Base-by-base conservation (phyloP, 345 rosid genomes). In the sweet orange (Citrus sinensis) region DNA sequence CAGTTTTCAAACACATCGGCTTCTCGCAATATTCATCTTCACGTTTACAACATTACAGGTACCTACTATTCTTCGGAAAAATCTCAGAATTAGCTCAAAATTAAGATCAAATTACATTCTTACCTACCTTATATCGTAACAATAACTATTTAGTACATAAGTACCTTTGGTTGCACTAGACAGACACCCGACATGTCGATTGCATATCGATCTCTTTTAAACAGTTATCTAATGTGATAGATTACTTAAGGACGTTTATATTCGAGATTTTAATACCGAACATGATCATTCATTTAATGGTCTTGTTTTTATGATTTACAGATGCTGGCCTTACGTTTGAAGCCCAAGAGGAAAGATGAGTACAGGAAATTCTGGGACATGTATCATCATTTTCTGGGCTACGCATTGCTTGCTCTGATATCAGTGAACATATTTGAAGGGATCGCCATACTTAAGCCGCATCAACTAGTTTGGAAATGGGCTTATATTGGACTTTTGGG, bases 301-400 rank as follows among this genome's bases (percentile, higher is more conserved):
- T 55, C 7, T 5, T 69, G 14, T 4, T 6, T 51, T 16, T 10
- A 5, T 2, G 2, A 22, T 10, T 9, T 68, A 76, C 77, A 90
- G 93, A 71, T 88, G 75, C 22, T 83, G 17, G 91, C 93, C 1
- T 68, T 90, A 39, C 75, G 80, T 0, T 82, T 84, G 13, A 87
- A 39, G 56, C 90, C 93, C 0, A 63, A 17, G 4, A 4, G 1
- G 1, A 66, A 1, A 2, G 90, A 88, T 3, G 84, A 84, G 35
- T 86, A 84, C 46, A 82, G 88, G 20, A 87, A 83, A 77, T 83
- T 83, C 67, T 90, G 93, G 93, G 82, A 87, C 76, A 80, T 90
- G 63, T 90, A 90, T 73, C 93, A 90, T 67, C 90, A 87, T 82
- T 80, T 83, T 63, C 73, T 86, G 35, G 93, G 93, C 9, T 90